Conservation (phyloP, 108 stramenopile species). For the Stephanodiscus minutulus region DNA sequence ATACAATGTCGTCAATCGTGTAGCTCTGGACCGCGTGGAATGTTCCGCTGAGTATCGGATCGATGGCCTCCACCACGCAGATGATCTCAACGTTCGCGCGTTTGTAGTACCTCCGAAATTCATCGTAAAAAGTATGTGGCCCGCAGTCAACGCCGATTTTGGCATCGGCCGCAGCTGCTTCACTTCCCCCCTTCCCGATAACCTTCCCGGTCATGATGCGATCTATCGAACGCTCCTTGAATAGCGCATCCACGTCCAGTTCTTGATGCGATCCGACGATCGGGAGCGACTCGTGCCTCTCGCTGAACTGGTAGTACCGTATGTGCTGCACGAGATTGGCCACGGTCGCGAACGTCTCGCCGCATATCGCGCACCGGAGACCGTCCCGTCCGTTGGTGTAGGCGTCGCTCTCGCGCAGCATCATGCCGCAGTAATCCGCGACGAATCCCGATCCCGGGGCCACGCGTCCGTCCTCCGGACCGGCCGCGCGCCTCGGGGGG, state of each 20-base stretch:
- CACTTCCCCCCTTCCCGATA: not conserved
- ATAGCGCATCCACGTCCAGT: constrained; percentile 20
- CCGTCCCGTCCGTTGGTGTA: constrained; percentile 54
- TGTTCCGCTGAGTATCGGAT: constrained; percentile 46
- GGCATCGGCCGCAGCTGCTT: not conserved
- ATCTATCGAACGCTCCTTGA: constrained; percentile 5
- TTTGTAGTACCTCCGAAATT: constrained; percentile 43
- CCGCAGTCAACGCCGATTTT: constrained; percentile 34
- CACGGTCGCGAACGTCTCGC: constrained; percentile 61
- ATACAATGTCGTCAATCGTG: constrained; percentile 78
- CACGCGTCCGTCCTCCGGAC: constrained; percentile 31
- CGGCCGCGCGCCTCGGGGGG: constrained; percentile 26
- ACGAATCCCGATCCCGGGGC: constrained; percentile 23
- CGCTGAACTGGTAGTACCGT: constrained; percentile 50
- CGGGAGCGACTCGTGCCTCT: constrained; percentile 54
- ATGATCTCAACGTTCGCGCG: constrained; percentile 62
- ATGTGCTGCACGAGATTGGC: constrained; percentile 63
- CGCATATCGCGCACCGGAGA: constrained; percentile 67
- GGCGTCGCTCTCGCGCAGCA: constrained; percentile 55
- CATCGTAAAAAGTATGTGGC: constrained; percentile 36
- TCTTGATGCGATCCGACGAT: constrained; percentile 55
- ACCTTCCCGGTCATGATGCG: not conserved
- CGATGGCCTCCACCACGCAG: constrained; percentile 75
- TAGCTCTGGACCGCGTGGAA: constrained; percentile 77
- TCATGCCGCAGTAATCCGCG: constrained; percentile 41